These are phyloP conservation scores for Amylocarpus encephaloides DNA, from an alignment of 2,329 filamentous ascomycete genomes.

Conservation along the genomic window DNA sequence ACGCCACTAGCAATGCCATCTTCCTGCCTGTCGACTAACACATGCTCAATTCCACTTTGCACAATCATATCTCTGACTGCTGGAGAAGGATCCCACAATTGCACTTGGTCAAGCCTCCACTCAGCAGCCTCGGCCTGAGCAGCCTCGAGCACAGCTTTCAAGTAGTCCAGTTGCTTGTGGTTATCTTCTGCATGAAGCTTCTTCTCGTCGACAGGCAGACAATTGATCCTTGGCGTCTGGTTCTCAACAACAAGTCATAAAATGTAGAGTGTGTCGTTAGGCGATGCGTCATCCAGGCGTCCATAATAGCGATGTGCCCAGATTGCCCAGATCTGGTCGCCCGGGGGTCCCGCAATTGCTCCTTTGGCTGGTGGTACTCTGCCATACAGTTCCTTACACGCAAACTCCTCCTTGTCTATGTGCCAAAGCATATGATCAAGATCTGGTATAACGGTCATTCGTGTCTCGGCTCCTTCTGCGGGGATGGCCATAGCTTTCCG, in stretches of 20 bases:
- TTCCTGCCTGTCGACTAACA: background rate
- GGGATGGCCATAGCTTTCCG: background rate
- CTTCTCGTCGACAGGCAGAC: no score
- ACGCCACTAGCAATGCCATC: background rate
- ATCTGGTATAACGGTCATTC: background rate
- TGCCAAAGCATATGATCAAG: background rate
- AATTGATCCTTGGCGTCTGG: background rate
- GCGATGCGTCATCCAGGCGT: background rate
- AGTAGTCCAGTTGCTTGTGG: background rate
- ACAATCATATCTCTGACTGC: background rate
- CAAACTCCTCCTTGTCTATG: background rate
- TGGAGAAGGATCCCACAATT: background rate
- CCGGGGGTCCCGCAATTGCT: background rate
- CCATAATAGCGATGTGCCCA: background rate
- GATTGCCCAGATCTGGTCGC: background rate
- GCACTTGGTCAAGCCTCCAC: background rate
- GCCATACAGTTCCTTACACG: background rate
- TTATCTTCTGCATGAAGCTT: background rate
- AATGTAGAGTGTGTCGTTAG: background rate
- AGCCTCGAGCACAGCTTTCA: background rate
- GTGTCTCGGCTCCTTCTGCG: background rate
- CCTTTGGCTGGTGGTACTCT: background rate
- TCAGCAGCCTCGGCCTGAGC: background rate
- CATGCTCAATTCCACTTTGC: background rate
- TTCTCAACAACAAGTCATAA: background rate